Evolutionary conservation across 106 monocot species (phyloP), one percentile per base, ranked within the genome.

Genomic region (Allium fistulosum): DNA sequence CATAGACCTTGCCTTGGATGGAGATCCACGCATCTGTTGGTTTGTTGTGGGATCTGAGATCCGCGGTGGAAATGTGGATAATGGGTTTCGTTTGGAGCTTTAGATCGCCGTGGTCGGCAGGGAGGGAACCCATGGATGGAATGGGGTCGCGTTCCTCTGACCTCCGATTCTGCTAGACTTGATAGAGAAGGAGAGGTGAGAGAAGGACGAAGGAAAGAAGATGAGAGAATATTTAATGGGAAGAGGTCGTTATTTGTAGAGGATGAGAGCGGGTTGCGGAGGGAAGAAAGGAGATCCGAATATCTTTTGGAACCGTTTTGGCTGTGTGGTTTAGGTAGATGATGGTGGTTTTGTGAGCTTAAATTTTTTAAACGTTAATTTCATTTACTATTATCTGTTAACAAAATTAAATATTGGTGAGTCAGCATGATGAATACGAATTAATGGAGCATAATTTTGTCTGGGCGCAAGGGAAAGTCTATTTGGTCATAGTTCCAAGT

Each of bases 1-100:
- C 76, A 67, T 88, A 88, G 9, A 88, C 83, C 73, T 88, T 88
- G 48, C 87, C 87, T 52, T 82, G 82, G 71, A 87, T 82, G 17
- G 82, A 79, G 74, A 87, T 77, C 87, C 87, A 88, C 15, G 83
- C 83, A 59, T 88, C 87, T 10, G 78, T 58, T 0, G 53, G 62
- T 6, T 64, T 17, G 46, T 69, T 71, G 83, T 88, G 87, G 49
- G 52, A 17, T 11, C 46, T 22, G 10, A 88, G 83, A 72, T 88
- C 87, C 9, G 64, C 75, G 3, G 72, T 64, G 26, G 83, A 53
- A 47, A 88, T 88, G 68, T 46, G 9, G 71, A 59, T 17, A 26
- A 14, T 66, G 8, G 17, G 0, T 3, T 8, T 17, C 8, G 65
- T 9, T 2, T 26, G 0, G 10, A 17, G 49, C 8, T 49, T 65